Evolutionary conservation across 495 filamentous ascomycete species (phyloP), one percentile per base, ranked within the genome.

Genomic region (Penicillium simplicissimum): DNA sequence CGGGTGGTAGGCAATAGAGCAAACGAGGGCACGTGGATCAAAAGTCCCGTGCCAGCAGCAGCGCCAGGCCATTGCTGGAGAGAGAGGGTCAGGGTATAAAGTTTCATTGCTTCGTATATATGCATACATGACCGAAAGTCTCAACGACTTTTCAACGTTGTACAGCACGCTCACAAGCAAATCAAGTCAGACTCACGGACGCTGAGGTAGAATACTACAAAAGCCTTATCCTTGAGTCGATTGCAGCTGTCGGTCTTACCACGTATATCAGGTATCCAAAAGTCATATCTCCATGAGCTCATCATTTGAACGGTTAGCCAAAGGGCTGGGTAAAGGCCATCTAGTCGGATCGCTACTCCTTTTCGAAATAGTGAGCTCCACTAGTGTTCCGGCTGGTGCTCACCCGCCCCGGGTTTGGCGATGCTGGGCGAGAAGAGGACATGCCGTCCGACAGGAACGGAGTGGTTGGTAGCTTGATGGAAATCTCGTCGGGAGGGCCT

Each of bases 381-480:
- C 71, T 74, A 0, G 57, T 60, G 47, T 68, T 71, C 47, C 76
- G 73, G 34, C 68, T 68, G 28, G 79, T 71, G 47, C 74, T 74
- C 14, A 78, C 70, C 58, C 87, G 76, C 21, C 87, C 79, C 33
- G 69, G 64, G 51, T 47, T 59, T 19, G 90, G 90, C 33, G 88
- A 90, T 1, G 82, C 73, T 0, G 90, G 90, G 45, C 89, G 76
- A 10, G 89, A 91, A 0, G 87, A 84, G 5, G 87, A 88, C 21
- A 87, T 66, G 4, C 77, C 78, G 17, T 86, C 82, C 1, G 71
- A 77, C 49, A 84, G 76, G 33, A 84, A 76, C 3, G 86, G 81
- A 7, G 80, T 79, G 36, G 70, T 69, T 0, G 81, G 77, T 8
- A 82, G 71, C 59, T 84, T 82, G 53, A 83, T 78, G 36, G 83